Conservation (phyloP, 2,329 filamentous ascomycete genomes). For the Celoporthe dispersa region DNA sequence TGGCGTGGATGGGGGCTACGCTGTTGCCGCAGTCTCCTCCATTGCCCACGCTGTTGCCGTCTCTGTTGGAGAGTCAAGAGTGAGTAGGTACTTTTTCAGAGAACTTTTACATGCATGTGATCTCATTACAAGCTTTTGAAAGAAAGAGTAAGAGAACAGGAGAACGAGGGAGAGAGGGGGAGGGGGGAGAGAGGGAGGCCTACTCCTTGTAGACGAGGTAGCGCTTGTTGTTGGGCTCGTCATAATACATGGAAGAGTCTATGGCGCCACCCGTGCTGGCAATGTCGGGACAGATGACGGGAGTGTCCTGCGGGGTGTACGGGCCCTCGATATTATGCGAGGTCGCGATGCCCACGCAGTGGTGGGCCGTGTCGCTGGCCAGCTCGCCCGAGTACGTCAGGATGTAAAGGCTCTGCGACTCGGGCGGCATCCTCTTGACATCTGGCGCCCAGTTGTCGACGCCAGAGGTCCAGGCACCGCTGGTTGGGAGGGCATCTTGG, state of each 20-base stretch:
- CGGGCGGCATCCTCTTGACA: conserved; percentile 52
- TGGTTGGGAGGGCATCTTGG: conserved; percentile 56
- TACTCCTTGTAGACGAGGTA: conserved; percentile 65
- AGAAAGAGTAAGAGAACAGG: not conserved
- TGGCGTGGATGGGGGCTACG: conserved; percentile 46
- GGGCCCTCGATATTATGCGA: conserved; percentile 54
- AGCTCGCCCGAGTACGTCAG: conserved; percentile 63
- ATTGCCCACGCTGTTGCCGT: conserved; percentile 59
- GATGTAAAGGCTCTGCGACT: conserved; percentile 50
- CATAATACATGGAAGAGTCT: conserved; percentile 63
- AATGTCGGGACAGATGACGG: conserved; percentile 56
- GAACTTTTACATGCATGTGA: no score
- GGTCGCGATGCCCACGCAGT: conserved; percentile 64
- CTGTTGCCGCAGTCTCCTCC: conserved; percentile 51
- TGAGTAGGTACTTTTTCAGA: not conserved
- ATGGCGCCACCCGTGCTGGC: conserved; percentile 61
- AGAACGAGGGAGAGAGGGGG: not conserved
- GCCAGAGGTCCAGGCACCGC: conserved; percentile 58
- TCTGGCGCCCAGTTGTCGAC: conserved; percentile 66
- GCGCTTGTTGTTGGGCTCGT: conserved; percentile 53
- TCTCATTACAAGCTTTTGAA: not conserved
- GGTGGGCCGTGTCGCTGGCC: conserved; percentile 43
- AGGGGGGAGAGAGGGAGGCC: not conserved
- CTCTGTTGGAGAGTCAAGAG: conserved; percentile 45
- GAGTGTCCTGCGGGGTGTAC: conserved; percentile 51